A percentile compares a stretch with the other conserved stretches of the same genome.
phyloP scores from a whole-genome alignment of 2,329 filamentous ascomycete species.

The Alternaria tenuissima region DNA sequence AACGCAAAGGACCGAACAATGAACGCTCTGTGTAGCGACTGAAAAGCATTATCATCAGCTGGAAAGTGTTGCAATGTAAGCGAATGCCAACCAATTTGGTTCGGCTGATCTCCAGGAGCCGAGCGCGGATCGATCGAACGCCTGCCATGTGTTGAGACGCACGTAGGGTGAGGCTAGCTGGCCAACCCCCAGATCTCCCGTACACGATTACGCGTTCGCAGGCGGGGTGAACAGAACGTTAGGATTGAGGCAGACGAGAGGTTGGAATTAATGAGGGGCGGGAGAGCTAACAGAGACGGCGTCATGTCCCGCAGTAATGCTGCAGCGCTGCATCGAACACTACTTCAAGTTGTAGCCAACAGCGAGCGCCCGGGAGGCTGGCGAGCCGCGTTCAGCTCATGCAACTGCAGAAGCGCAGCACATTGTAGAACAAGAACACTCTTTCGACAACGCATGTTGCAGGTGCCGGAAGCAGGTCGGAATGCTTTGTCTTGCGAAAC shows the following conservation, averaged over 20 bases:
- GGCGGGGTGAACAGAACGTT: conserved; percentile 18
- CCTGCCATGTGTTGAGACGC: conserved; percentile 26
- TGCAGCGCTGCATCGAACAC: conserved; percentile 10
- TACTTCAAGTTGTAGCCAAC: conserved; percentile 8
- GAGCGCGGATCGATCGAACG: conserved; percentile 13
- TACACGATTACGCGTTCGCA: conserved; percentile 28
- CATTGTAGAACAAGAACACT: conserved; percentile 6
- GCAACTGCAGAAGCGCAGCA: conserved; percentile 13
- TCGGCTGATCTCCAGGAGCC: conserved; percentile 2
- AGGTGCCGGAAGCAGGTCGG: conserved; percentile 4
- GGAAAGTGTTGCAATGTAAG: background rate
- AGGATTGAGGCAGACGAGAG: conserved; percentile 17
- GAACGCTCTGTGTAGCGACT: background rate
- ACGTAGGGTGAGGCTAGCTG: conserved; percentile 15
- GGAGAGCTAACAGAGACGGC: conserved; percentile 26
- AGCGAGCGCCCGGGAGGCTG: conserved; percentile 17
- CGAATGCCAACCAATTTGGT: conserved; percentile 7
- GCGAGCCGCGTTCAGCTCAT: conserved; percentile 14
- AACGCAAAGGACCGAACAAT: conserved; percentile 3
- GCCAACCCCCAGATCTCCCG: conserved; percentile 11
- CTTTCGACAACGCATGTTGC: conserved; percentile 3
- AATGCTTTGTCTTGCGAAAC: background rate
- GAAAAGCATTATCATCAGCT: conserved; percentile 7
- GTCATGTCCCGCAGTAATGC: conserved; percentile 22
- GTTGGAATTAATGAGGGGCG: conserved; percentile 27